These are phyloP conservation scores for Udeniomyces megalosporus DNA, from an alignment of 768 basidiomycete species.

Conservation along the genomic window DNA sequence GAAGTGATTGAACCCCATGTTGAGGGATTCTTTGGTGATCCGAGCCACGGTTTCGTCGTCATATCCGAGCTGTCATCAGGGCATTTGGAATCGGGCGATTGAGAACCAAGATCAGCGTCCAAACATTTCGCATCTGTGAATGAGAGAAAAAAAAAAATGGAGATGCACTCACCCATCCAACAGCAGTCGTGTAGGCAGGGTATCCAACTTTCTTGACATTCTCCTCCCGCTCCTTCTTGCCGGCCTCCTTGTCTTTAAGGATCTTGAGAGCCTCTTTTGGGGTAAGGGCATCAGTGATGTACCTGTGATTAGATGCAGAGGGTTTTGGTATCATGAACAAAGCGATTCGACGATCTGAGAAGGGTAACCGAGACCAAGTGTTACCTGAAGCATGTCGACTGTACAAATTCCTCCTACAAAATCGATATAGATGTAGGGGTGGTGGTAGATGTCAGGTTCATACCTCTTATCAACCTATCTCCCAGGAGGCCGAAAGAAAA, in stretches of 20 bases:
- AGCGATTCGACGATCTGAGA: not conserved
- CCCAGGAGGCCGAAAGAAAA: not conserved
- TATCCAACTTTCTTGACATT: slow-evolving; percentile 64
- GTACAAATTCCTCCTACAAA: slow-evolving; percentile 8
- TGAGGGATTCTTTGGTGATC: slow-evolving; percentile 70
- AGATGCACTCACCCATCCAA: slow-evolving; percentile 53
- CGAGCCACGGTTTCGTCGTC: slow-evolving; percentile 77
- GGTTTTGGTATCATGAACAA: too few relatives aligned
- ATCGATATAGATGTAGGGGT: not conserved
- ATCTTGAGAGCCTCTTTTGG: slow-evolving; percentile 72
- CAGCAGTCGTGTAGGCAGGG: slow-evolving; percentile 85
- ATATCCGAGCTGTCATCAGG: slow-evolving; percentile 61
- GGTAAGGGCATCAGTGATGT: slow-evolving; percentile 87
- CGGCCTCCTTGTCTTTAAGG: slow-evolving; percentile 57
- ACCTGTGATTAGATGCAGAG: slow-evolving; percentile 48
- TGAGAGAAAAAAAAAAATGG: not conserved
- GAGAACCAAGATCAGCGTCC: too few relatives aligned
- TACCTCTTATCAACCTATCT: not conserved
- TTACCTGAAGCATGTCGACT: slow-evolving; percentile 8
- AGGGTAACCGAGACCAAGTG: not conserved
- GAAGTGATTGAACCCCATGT: slow-evolving; percentile 90
- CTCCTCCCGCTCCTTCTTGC: slow-evolving; percentile 62
- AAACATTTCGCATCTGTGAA: not conserved
- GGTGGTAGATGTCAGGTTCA: too few relatives aligned
- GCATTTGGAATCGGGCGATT: slow-evolving; percentile 19